Evolutionary conservation across 2,329 filamentous ascomycete genomes (phyloP).

Genomic region (Clarireedia monteithiana): DNA sequence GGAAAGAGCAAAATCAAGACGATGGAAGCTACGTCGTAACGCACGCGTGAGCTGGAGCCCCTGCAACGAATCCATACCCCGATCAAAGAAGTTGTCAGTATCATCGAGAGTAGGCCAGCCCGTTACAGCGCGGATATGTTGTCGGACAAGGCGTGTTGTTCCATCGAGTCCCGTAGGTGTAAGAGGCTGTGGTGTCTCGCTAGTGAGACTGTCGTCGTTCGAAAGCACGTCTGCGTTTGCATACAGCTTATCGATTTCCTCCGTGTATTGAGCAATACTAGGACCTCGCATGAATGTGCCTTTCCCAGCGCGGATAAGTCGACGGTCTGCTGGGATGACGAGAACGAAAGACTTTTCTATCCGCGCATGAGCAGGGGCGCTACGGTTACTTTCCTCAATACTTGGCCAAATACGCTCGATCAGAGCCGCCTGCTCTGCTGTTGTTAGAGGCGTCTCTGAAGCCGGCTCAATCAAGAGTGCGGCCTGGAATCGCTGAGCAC

Average conservation of each 20-base stretch:
- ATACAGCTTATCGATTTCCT: background rate
- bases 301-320: slow-evolving; percentile 30
- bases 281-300: slow-evolving; percentile 29
- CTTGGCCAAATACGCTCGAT: slow-evolving; percentile 22
- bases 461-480: slow-evolving; percentile 30
- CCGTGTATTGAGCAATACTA: slow-evolving; percentile 24
- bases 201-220: background rate
- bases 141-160: background rate
- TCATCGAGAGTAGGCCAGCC: background rate
- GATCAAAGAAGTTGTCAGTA: slow-evolving; percentile 1
- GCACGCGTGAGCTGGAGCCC: slow-evolving; percentile 1
- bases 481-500: slow-evolving; percentile 29
- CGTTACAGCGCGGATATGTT: background rate
- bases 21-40: background rate
- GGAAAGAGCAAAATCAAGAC: background rate
- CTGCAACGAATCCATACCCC: slow-evolving; percentile 9
- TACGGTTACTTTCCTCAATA: slow-evolving; percentile 26
- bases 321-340: slow-evolving; percentile 25
- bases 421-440: background rate
- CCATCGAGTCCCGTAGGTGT: slow-evolving; percentile 26
- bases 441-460: background rate
- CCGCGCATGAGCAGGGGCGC: slow-evolving; percentile 24
- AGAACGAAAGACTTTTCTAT: slow-evolving; percentile 24
- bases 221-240: background rate
- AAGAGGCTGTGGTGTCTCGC: slow-evolving; percentile 9